phyloP scores from a whole-genome alignment of 768 basidiomycete species.

The Naganishia onofrii region DNA sequence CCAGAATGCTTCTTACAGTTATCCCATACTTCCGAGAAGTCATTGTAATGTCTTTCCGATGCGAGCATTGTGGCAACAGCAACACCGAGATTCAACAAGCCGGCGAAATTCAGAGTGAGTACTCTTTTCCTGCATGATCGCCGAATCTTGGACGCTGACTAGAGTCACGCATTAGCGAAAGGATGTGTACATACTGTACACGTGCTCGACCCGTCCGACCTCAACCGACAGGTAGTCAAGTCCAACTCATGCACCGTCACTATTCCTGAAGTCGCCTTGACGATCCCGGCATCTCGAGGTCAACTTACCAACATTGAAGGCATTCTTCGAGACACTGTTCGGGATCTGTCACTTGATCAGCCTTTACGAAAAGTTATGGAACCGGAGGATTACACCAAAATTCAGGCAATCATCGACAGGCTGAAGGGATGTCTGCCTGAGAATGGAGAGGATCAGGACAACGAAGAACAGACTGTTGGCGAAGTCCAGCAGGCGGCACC shows the following conservation, averaged over 20 bases:
- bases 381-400: conserved; percentile 67
- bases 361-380: conserved; percentile 73
- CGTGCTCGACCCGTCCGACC: conserved; percentile 69
- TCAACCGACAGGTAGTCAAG: conserved; percentile 90
- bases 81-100: conserved; percentile 97
- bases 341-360: conserved; percentile 78
- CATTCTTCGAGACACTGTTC: conserved; percentile 73
- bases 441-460: conserved; percentile 50
- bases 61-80: conserved; percentile 79
- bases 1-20: conserved; percentile 80
- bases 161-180: conserved; percentile 59
- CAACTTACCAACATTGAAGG: conserved; percentile 98
- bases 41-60: conserved; percentile 93
- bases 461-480: conserved; percentile 57
- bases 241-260: conserved; percentile 74
- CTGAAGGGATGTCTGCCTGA: conserved; percentile 38
- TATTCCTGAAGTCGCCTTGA: conserved; percentile 85
- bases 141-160: neutral
- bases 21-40: conserved; percentile 95
- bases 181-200: conserved; percentile 78
- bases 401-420: conserved; percentile 69
- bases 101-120: conserved; percentile 73
- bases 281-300: conserved; percentile 79
- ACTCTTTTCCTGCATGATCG: neutral
- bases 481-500: conserved; percentile 39